Percentiles rank a stretch among this genome's conserved stretches.
phyloP scores from a whole-genome alignment of 805 yeast genomes.

The Ogataea pilisensis region DNA sequence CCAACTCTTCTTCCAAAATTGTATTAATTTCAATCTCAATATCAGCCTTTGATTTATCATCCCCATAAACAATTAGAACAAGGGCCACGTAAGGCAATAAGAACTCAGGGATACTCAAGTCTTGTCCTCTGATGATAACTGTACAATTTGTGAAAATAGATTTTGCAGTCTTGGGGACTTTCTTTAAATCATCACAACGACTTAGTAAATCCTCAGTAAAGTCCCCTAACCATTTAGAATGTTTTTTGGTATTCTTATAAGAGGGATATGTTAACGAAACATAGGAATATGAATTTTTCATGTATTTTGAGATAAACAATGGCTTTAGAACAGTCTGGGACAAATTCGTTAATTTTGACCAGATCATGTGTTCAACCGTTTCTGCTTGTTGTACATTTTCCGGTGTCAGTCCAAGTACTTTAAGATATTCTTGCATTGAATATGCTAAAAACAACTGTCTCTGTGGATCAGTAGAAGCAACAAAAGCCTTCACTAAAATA shows the following conservation, averaged over 20 bases:
- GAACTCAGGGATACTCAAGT: conserved; percentile 63
- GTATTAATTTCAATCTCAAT: conserved; percentile 56
- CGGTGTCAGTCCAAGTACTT: conserved; percentile 44
- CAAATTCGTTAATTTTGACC: conserved; percentile 62
- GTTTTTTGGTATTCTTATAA: conserved; percentile 49
- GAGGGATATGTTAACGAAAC: conserved; percentile 58
- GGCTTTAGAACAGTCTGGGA: conserved; percentile 76
- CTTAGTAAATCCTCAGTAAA: conserved; percentile 66
- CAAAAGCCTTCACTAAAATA: conserved; percentile 75
- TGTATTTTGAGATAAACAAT: conserved; percentile 65
- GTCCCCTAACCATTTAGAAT: conserved; percentile 67
- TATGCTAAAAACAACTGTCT: conserved; percentile 80
- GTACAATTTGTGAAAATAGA: conserved; percentile 61
- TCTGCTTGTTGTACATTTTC: conserved; percentile 20
- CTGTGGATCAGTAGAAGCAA: conserved; percentile 86
- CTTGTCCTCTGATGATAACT: conserved; percentile 63
- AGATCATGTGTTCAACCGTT: conserved; percentile 36
- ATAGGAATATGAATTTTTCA: conserved; percentile 46
- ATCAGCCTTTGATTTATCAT: conserved; percentile 36
- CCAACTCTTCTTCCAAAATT: conserved; percentile 49
- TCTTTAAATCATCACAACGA: conserved; percentile 27
- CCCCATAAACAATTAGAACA: conserved; percentile 44
- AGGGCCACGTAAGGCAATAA: conserved; percentile 74
- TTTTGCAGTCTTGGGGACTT: conserved; percentile 28
- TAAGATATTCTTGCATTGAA: conserved; percentile 83